Evolutionary conservation across 73 alveolate genomes (phyloP), one percentile per base, ranked within the genome.

Genomic region (Breviolum minutum): DNA sequence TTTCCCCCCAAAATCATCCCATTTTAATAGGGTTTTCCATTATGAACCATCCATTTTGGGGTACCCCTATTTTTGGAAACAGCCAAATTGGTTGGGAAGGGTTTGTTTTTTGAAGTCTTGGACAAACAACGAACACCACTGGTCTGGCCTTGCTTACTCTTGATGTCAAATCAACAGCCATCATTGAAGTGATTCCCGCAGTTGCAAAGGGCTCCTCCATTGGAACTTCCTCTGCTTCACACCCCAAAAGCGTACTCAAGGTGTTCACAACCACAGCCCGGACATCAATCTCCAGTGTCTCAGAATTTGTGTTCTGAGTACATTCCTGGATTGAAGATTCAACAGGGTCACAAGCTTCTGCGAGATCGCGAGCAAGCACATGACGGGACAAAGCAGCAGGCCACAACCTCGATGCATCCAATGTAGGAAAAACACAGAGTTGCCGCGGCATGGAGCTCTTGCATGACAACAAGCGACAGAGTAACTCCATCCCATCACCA

Each of bases 181-280:
- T 89, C 96, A 89, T 89, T 2, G 96, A 89, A 24, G 96, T 89
- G 87, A 89, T 60, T 19, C 96, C 96, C 24, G 74, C 86, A 8
- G 63, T 89, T 9, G 96, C 96, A 70, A 89, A 89, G n/a, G 96
- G 96, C 73, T 89, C 96, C 71, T 89, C 87, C 96, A 89, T 89
- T 7, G 96, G 96, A 24, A 89, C 96, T 24, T 89, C 96, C n/a
- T 69, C 96, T n/a, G 73, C 76, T 1, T 89, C 96, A 70, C 96
- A 89, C 62, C 87, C 96, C 83, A 89, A 79, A 14, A 89, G 74
- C 11, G 87, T 29, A 79, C 96, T 32, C 30, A 89, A 60, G 29
- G 64, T 70, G n/a, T 66, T 66, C 71, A 54, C 84, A 48, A 89
- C 96, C 30, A 89, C 87, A 5, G 87, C 96, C 5, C 96, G 96